Evolutionary conservation across 768 basidiomycete species (phyloP).

Genomic region (Amanita fuliginea): DNA sequence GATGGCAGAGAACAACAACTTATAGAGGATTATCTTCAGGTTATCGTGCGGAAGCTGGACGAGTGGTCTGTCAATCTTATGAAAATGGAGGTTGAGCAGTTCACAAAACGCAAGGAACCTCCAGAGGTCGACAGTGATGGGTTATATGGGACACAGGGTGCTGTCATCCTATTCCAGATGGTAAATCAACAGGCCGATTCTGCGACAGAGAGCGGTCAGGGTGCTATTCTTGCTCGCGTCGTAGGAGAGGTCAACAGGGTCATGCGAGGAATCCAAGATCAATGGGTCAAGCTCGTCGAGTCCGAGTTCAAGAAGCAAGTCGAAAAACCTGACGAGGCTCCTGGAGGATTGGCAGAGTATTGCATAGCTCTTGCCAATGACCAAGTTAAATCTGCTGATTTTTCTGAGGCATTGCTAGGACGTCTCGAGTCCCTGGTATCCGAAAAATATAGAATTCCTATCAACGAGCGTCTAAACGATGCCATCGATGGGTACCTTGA

Average conservation of each 20-base stretch:
- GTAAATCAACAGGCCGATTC: slow-evolving; percentile 94
- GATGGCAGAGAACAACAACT: slow-evolving; percentile 90
- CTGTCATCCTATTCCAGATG: slow-evolving; percentile 96
- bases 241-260: slow-evolving; percentile 81
- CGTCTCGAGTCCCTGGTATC: slow-evolving; percentile 89
- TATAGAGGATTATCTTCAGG: slow-evolving; percentile 90
- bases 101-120: slow-evolving; percentile 70
- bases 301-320: slow-evolving; percentile 78
- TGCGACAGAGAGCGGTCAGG: slow-evolving; percentile 92
- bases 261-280: slow-evolving; percentile 80
- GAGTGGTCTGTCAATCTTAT: slow-evolving; percentile 95
- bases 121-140: slow-evolving; percentile 88
- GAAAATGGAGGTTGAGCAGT: slow-evolving; percentile 81
- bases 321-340: slow-evolving; percentile 81
- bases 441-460: slow-evolving; percentile 77
- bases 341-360: slow-evolving; percentile 89
- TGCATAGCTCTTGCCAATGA: slow-evolving; percentile 96
- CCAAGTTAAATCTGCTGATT: slow-evolving; percentile 94
- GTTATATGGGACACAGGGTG: slow-evolving; percentile 82
- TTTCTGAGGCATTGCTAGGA: slow-evolving; percentile 73
- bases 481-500: slow-evolving; percentile 98
- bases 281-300: slow-evolving; percentile 80
- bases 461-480: slow-evolving; percentile 83
- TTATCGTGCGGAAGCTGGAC: slow-evolving; percentile 91
- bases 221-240: slow-evolving; percentile 83